phyloP scores from a whole-genome alignment of 805 yeast species.

The Lachancea sp. region DNA sequence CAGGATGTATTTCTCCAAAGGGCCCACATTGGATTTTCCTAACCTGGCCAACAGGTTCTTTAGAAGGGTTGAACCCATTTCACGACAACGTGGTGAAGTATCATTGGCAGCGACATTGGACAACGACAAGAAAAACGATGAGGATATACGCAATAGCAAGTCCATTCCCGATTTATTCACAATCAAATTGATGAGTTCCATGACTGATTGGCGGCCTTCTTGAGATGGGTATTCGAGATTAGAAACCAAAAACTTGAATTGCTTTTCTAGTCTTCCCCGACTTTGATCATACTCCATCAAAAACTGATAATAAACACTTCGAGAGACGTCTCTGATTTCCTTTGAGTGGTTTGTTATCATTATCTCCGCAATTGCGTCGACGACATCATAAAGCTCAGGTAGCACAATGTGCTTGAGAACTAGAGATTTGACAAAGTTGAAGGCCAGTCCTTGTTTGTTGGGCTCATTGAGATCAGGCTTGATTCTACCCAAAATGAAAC shows the following conservation, averaged over 20 bases:
- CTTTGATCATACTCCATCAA: slow-evolving; percentile 95
- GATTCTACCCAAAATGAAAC: slow-evolving; percentile 63
- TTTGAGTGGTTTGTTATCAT: slow-evolving; percentile 86
- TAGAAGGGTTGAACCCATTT: slow-evolving; percentile 66
- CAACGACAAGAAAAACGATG: slow-evolving; percentile 78
- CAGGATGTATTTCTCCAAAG: slow-evolving; percentile 33
- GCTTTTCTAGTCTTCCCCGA: slow-evolving; percentile 72
- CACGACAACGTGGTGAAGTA: slow-evolving; percentile 71
- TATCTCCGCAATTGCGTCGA: slow-evolving; percentile 72
- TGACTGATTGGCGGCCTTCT: slow-evolving; percentile 79
- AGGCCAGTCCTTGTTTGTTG: slow-evolving; percentile 79
- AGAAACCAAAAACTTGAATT: slow-evolving; percentile 69
- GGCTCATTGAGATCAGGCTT: slow-evolving; percentile 90
- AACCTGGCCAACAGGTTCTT: slow-evolving; percentile 47
- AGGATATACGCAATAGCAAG: slow-evolving; percentile 51
- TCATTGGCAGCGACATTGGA: slow-evolving; percentile 75
- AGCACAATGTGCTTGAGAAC: slow-evolving; percentile 64
- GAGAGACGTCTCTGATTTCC: slow-evolving; percentile 75
- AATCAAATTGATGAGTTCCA: slow-evolving; percentile 75
- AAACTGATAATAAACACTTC: slow-evolving; percentile 77
- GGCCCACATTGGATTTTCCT: slow-evolving; percentile 30
- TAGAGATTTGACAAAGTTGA: slow-evolving; percentile 75
- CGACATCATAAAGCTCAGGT: slow-evolving; percentile 84
- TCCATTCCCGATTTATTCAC: slow-evolving; percentile 58
- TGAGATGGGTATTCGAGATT: slow-evolving; percentile 82